phyloP scores from a whole-genome alignment of 345 rosid species.

The Cochlearia excelsa region DNA sequence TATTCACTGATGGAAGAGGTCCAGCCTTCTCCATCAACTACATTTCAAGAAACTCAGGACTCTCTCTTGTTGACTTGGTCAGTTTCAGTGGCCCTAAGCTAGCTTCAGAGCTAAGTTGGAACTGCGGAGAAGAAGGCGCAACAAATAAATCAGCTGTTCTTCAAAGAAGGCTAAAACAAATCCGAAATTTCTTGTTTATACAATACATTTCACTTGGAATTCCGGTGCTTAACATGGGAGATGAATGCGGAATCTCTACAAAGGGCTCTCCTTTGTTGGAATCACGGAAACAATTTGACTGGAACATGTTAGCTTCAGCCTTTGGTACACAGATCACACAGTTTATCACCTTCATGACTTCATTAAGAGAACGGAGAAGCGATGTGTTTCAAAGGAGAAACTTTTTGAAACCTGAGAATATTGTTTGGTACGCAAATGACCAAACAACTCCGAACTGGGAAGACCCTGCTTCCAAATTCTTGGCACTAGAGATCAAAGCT shows the following conservation, averaged over 20 bases:
- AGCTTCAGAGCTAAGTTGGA: constrained; percentile 83
- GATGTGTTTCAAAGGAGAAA: constrained; percentile 62
- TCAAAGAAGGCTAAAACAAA: constrained; percentile 79
- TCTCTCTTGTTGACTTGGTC: constrained; percentile 81
- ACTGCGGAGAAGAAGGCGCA: constrained; percentile 55
- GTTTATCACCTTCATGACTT: constrained; percentile 69
- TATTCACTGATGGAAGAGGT: constrained; percentile 77
- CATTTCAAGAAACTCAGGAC: constrained; percentile 68
- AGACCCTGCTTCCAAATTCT: constrained; percentile 60
- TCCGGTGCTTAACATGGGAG: constrained; percentile 94
- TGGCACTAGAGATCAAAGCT: constrained; percentile 66
- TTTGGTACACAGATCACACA: constrained; percentile 65
- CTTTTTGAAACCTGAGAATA: constrained; percentile 70
- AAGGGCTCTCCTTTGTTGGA: constrained; percentile 59
- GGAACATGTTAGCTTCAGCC: constrained; percentile 60
- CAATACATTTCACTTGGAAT: constrained; percentile 70
- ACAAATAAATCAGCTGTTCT: constrained; percentile 51
- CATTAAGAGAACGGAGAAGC: constrained; percentile 56
- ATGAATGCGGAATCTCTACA: constrained; percentile 84
- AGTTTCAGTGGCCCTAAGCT: constrained; percentile 63
- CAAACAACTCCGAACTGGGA: constrained; percentile 77
- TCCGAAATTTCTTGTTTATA: constrained; percentile 74
- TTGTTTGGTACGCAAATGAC: constrained; percentile 70
- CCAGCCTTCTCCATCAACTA: constrained; percentile 83
- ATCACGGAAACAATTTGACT: constrained; percentile 57